Evolutionary conservation across 2,329 filamentous ascomycete species (phyloP), one percentile per base, ranked within the genome.

Genomic region (Coleophoma eucalyptorum): DNA sequence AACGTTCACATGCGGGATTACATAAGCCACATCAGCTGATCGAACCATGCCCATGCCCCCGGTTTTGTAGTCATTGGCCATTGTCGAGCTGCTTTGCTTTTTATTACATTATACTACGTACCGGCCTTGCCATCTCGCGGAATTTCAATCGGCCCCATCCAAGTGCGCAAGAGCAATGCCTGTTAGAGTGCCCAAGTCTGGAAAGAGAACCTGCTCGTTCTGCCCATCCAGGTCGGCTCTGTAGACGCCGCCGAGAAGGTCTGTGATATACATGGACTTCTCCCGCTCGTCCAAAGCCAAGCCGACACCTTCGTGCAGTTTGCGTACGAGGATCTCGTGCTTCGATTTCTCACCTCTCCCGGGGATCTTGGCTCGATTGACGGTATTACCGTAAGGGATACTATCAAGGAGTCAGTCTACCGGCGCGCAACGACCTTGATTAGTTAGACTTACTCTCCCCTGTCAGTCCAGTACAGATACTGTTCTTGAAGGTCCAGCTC

Each of bases 401-500:
- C 47, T 49, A 26, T 26, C 10, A 40, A 19, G 33, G 26, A 19
- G 31, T 40, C 12, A 12, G 4, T 16, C 15, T 49, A 5, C 2
- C 7, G 7, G 15, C 6, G 13, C 5, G 20, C 37, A 16, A 12
- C 4, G 19, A 40, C 13, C 16, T 11, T 15, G 19, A 26, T 19
- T 34, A 8, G 18, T 15, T 15, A 33, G 16, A 16, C 46, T 26
- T 46, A 62, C 55, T 84, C 80, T 2, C 80, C 81, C 0, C 81
- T 69, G 53, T 84, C 81, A 0, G 80, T 82, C 81, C 80, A 84
- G 62, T 80, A 83, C 33, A 84, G 64, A 1, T 61, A 65, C 19
- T 69, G 59, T 5, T 60, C 57, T 0, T 67, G 62, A 11, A 71
- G 68, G 19, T 83, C 78, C 1, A 83, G 55, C 33, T 79, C 76